Evolutionary conservation across 2,329 filamentous ascomycete genomes (phyloP).

Genomic region (Cercospora sesami): DNA sequence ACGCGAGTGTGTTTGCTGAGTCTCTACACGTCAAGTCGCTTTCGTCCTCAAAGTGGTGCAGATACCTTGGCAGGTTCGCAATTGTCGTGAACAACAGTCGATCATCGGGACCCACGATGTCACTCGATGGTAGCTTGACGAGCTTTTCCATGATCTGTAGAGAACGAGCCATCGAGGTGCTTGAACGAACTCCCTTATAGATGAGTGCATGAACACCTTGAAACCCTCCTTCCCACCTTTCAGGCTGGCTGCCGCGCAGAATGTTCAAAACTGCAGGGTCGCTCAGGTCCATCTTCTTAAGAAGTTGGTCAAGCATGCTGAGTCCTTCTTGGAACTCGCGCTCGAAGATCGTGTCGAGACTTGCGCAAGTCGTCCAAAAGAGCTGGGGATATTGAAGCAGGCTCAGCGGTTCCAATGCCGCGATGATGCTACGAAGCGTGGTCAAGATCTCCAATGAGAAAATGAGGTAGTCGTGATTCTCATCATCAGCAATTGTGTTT

Average conservation of each 20-base stretch:
- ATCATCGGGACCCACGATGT: slow-evolving; percentile 77
- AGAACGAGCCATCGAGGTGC: slow-evolving; percentile 74
- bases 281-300: slow-evolving; percentile 79
- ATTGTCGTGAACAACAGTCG: slow-evolving; percentile 82
- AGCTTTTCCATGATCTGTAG: slow-evolving; percentile 76
- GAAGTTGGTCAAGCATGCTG: slow-evolving; percentile 83
- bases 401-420: slow-evolving; percentile 75
- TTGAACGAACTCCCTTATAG: slow-evolving; percentile 90
- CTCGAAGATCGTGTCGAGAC: slow-evolving; percentile 94
- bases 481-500: slow-evolving; percentile 95
- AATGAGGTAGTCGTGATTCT: slow-evolving; percentile 81
- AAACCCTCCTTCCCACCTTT: slow-evolving; percentile 85
- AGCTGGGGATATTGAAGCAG: slow-evolving; percentile 89
- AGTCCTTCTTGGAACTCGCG: slow-evolving; percentile 89
- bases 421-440: slow-evolving; percentile 87
- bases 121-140: slow-evolving; percentile 73
- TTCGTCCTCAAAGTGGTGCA: slow-evolving; percentile 72
- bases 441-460: slow-evolving; percentile 98
- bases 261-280: slow-evolving; percentile 67
- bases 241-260: slow-evolving; percentile 75
- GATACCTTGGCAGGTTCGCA: slow-evolving; percentile 85
- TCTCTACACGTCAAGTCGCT: slow-evolving; percentile 58
- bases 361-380: slow-evolving; percentile 97
- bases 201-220: slow-evolving; percentile 82
- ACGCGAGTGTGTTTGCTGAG: slow-evolving; percentile 68